These are phyloP conservation scores for Geranium incanum DNA, from an alignment of 441 rosid genomes.

Conservation along the genomic window DNA sequence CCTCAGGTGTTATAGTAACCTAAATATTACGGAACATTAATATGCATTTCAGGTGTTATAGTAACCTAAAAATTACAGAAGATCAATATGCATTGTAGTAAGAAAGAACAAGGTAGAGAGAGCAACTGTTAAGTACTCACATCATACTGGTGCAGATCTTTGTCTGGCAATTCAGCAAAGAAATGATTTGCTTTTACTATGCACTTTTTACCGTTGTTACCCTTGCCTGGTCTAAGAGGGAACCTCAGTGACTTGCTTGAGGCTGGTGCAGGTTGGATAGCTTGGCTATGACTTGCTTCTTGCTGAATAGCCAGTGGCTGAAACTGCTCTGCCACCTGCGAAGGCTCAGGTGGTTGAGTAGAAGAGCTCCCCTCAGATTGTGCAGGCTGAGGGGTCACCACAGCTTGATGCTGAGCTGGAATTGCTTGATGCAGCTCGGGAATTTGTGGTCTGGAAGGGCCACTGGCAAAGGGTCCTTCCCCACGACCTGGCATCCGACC, in stretches of 20 bases:
- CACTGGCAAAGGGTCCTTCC: slow-evolving; percentile 43
- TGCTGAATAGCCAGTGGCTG: slow-evolving; percentile 46
- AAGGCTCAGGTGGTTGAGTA: slow-evolving; percentile 34
- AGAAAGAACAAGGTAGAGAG: not conserved
- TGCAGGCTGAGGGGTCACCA: slow-evolving; percentile 45
- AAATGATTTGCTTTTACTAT: slow-evolving; percentile 97
- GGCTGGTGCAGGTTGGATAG: slow-evolving; percentile 48
- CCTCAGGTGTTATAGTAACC: slow-evolving; percentile 92
- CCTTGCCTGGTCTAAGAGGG: slow-evolving; percentile 79
- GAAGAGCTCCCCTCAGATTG: slow-evolving; percentile 56
- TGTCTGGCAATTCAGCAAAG: slow-evolving; percentile 75
- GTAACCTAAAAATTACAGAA: slow-evolving; percentile 62
- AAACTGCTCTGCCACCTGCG: slow-evolving; percentile 35
- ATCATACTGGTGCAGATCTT: slow-evolving; percentile 88
- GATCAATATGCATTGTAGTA: slow-evolving; percentile 11
- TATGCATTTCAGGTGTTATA: slow-evolving; percentile 55
- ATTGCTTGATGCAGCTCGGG: slow-evolving; percentile 99
- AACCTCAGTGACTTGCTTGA: slow-evolving; percentile 69
- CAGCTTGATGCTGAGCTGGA: slow-evolving; percentile 47
- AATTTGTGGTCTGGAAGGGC: slow-evolving; percentile 46
- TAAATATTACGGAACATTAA: slow-evolving; percentile 35
- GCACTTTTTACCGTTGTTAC: slow-evolving; percentile 70
- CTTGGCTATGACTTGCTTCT: slow-evolving; percentile 48
- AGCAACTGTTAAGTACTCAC: slow-evolving; percentile 35
- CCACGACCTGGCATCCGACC: slow-evolving; percentile 28